phyloP scores from a whole-genome alignment of 306 rosid species.

The Datisca glomerata region DNA sequence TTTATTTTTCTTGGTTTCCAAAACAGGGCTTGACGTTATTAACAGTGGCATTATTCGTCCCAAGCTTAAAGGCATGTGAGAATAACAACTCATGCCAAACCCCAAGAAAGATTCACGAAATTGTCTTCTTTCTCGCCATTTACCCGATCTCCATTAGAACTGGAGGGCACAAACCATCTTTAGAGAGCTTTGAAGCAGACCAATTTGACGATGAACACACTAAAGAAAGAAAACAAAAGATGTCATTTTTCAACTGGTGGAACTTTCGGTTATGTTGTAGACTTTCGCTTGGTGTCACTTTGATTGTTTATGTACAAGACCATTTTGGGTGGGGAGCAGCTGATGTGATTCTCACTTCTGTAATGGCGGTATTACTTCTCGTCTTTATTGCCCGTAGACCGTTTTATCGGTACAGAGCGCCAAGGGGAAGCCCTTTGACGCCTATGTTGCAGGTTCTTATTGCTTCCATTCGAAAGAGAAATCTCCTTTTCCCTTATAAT shows the following conservation, averaged over 20 bases:
- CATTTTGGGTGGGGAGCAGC: slow-evolving; percentile 67
- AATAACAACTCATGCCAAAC: slow-evolving; percentile 21
- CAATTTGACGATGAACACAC: too few species aligned
- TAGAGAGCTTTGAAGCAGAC: too few species aligned
- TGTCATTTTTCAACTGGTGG: too few species aligned
- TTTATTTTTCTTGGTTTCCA: too few species aligned
- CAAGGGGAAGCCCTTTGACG: slow-evolving; percentile 75
- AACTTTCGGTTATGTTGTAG: slow-evolving; percentile 72
- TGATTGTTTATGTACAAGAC: slow-evolving; percentile 79
- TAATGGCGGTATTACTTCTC: slow-evolving; percentile 54
- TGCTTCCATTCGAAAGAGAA: slow-evolving; percentile 63
- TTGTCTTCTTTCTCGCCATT: slow-evolving; percentile 60
- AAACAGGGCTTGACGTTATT: slow-evolving; percentile 68
- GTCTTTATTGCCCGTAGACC: slow-evolving; percentile 58
- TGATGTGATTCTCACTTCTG: slow-evolving; percentile 40
- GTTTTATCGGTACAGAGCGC: slow-evolving; percentile 46
- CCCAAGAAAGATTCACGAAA: slow-evolving; percentile 57
- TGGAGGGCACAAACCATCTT: slow-evolving; percentile 82
- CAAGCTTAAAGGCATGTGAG: slow-evolving; percentile 53
- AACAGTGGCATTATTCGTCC: slow-evolving; percentile 60
- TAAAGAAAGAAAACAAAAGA: slow-evolving; percentile 54
- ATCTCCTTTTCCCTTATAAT: slow-evolving; percentile 40
- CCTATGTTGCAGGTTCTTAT: slow-evolving; percentile 81
- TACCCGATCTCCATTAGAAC: slow-evolving; percentile 73
- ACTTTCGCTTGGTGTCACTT: slow-evolving; percentile 61